Percentiles rank a stretch among this genome's conserved stretches.
These are phyloP conservation scores for Syncephalastrum racemosum DNA, from an alignment of 371 early-diverging fungal species.

Conservation along the genomic window DNA sequence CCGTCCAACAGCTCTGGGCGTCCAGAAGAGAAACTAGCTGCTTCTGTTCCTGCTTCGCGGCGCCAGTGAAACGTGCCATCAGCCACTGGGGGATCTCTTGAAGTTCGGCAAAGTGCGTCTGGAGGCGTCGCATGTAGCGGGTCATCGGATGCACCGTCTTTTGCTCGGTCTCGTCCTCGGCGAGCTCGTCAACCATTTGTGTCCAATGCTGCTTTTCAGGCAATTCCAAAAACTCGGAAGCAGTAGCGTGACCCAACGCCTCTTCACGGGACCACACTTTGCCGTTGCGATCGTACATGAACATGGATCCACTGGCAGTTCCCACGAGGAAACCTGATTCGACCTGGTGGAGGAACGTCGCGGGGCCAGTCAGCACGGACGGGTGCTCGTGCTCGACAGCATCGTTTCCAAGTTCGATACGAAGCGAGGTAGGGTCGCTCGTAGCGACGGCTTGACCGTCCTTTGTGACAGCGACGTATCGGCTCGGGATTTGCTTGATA, in stretches of 20 bases:
- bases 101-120: constrained; percentile 52
- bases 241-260: constrained; percentile 66
- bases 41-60: constrained; percentile 7
- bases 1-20: constrained; percentile 31
- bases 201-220: constrained; percentile 77
- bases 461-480: no score
- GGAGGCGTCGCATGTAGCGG: constrained; percentile 72
- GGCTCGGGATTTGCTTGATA: no score
- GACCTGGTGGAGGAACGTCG: no score
- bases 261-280: constrained; percentile 84
- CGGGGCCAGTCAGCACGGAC: no score
- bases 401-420: no score
- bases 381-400: no score
- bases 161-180: constrained; percentile 49
- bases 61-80: constrained; percentile 11
- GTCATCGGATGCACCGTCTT: constrained; percentile 42
- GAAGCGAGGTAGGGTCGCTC: constrained; percentile 12
- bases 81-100: constrained; percentile 35
- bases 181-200: constrained; percentile 72
- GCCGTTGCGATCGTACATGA: constrained; percentile 45
- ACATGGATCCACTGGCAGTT: constrained; percentile 59
- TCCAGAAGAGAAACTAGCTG: constrained; percentile 16
- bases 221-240: constrained; percentile 80
- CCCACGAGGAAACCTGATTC: constrained; percentile 33
- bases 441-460: constrained; percentile 4